Percentiles rank a stretch among this genome's conserved stretches.
Conservation (phyloP, 352 stramenopile species). For the Pythium phragmitis region DNA sequence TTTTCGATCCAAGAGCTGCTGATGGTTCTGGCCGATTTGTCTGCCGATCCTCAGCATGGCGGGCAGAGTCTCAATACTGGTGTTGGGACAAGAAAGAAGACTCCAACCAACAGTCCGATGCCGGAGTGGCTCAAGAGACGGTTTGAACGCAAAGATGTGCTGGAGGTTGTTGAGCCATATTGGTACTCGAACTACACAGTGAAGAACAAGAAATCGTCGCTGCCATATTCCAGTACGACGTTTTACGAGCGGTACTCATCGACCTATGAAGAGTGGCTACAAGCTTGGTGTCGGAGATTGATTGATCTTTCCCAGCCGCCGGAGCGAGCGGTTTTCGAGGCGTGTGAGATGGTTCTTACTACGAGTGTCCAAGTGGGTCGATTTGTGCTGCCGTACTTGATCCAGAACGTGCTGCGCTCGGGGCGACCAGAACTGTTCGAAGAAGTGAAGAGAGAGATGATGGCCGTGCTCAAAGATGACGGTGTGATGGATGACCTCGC, state of each 20-base stretch:
- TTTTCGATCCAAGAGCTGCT: constrained; percentile 88
- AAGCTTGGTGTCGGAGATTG: constrained; percentile 71
- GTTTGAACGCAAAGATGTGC: constrained; percentile 81
- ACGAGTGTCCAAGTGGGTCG: constrained; percentile 74
- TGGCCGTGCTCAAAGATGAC: constrained; percentile 77
- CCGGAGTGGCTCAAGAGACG: constrained; percentile 83
- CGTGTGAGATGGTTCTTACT: constrained; percentile 56
- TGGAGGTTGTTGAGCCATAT: constrained; percentile 88
- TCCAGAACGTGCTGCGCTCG: constrained; percentile 83
- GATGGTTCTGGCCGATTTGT: constrained; percentile 77
- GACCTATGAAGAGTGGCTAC: constrained; percentile 84
- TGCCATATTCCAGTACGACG: constrained; percentile 32
- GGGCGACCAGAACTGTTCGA: constrained; percentile 56
- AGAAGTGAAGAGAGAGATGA: constrained; percentile 79
- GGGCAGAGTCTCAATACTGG: constrained; percentile 38
- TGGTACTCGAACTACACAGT: constrained; percentile 87
- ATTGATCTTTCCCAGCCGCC: constrained; percentile 79
- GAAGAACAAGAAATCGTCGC: constrained; percentile 21
- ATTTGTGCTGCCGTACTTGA: constrained; percentile 82
- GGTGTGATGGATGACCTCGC: constrained; percentile 41
- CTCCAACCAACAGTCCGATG: constrained; percentile 33
- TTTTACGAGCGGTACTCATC: constrained; percentile 78
- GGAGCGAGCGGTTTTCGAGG: constrained; percentile 81
- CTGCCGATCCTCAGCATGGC: constrained; percentile 69
- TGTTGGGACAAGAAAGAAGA: constrained; percentile 10